Conservation (phyloP, 768 basidiomycete species). For the Clavaria fumosa region DNA sequence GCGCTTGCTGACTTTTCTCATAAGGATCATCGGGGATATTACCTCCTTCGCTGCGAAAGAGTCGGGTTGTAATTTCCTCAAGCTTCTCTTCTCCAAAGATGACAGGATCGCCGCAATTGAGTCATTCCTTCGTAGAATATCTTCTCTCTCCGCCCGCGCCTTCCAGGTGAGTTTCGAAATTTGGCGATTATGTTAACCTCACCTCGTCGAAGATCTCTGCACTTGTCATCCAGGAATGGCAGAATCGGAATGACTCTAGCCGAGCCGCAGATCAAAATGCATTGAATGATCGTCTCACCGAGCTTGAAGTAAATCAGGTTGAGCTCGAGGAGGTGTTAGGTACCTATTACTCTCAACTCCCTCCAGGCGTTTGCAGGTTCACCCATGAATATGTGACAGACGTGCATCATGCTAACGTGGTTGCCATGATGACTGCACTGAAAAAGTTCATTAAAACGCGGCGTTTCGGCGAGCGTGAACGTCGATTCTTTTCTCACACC, state of each 20-base stretch:
- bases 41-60: conserved; percentile 1
- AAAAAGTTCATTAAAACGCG: conserved; percentile 1
- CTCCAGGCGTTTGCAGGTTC: background rate
- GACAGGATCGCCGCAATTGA: conserved; percentile 5
- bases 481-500: conserved; percentile 4
- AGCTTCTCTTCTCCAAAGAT: conserved; percentile 4
- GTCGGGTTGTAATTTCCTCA: conserved; percentile 3
- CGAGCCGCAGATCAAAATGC: conserved; percentile 3
- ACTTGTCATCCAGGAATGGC: conserved; percentile 4
- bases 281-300: conserved; percentile 2
- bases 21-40: conserved; percentile 5
- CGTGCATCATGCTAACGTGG: conserved; percentile 1
- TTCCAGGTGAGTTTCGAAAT: conserved; percentile 1
- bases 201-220: conserved; percentile 2
- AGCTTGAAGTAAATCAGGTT: conserved; percentile 4
- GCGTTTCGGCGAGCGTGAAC: conserved; percentile 3
- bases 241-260: conserved; percentile 2
- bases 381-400: background rate
- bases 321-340: conserved; percentile 3
- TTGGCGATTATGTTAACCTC: background rate
- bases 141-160: background rate
- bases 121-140: conserved; percentile 2
- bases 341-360: background rate
- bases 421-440: conserved; percentile 6
- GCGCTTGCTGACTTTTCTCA: background rate